Percentiles rank a stretch among this genome's conserved stretches.
Conservation (phyloP, 1,284 basidiomycete genomes). For the Irpex sp. region DNA sequence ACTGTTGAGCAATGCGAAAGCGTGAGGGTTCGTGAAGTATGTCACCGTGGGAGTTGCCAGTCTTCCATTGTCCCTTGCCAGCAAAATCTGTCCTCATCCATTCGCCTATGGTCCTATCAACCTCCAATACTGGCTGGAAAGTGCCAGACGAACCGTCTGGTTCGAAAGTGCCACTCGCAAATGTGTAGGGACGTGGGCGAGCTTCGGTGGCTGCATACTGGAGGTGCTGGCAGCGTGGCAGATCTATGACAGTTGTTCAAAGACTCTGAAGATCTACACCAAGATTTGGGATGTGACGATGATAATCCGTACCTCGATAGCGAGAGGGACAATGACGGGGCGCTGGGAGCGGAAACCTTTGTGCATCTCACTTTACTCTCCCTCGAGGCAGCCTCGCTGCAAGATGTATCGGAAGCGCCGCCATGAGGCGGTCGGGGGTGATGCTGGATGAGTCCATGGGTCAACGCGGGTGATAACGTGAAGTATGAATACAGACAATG, state of each 20-base stretch:
- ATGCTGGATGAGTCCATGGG: not conserved
- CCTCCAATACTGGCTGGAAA: not conserved
- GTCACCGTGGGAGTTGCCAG: not conserved
- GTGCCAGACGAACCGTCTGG: not conserved
- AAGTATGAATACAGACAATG: not conserved
- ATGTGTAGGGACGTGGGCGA: not conserved
- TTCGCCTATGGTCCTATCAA: no score
- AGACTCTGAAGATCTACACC: not conserved
- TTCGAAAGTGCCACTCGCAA: not conserved
- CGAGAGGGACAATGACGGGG: not conserved
- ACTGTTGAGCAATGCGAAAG: not conserved
- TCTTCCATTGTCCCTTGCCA: not conserved
- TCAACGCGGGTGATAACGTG: not conserved
- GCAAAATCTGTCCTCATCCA: not conserved
- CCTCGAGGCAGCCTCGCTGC: not conserved
- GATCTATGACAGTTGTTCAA: not conserved
- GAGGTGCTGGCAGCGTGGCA: not conserved
- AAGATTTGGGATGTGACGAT: not conserved
- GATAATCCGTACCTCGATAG: not conserved
- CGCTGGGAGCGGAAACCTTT: not conserved
- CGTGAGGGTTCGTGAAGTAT: not conserved
- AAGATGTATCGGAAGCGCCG: not conserved
- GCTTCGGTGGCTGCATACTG: not conserved
- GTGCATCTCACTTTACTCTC: not conserved
- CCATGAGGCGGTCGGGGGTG: not conserved